Evolutionary conservation across 192 early-diverging fungal species (phyloP), one percentile per base, ranked within the genome.

Genomic region (Backusella morwellensis): DNA sequence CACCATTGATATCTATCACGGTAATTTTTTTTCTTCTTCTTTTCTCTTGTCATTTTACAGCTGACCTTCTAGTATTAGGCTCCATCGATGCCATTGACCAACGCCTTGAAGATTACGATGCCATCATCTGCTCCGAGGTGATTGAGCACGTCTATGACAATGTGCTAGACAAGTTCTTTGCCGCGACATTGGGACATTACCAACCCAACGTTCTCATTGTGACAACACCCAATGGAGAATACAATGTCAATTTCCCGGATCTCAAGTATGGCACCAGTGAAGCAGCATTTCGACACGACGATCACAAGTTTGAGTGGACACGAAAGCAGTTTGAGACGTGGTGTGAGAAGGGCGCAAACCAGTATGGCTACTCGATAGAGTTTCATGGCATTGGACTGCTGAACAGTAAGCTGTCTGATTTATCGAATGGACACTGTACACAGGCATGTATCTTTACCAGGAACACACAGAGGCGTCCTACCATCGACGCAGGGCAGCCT

Each of bases 291-390:
- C 87, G 97, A 38, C 89, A 97, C 78, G 87, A 86, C 42, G 97
- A 98, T 82, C 97, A 98, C 83, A 91, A 91, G 68, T 98, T 97
- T 82, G 97, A 98, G 85, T 98, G 97, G 97, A 96, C 96, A n/a
- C 87, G 95, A 11, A 77, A 76, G 23, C 90, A 97, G 78, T 98
- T 98, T 81, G 72, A 92, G 73, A 40, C 75, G 0, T 98, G 96
- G 96, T 87, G 90, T 15, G 56, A 70, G 1, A 11, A 35, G 1
- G 86, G 85, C 1, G 93, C 93, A 0, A 14, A 52, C 4, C 38
- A 85, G 36, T 95, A 91, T 71, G 89, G 88, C 2, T 97, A 97
- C 79, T 42, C 50, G 17, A 88, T 91, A 26, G 78, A 82, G 14
- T 93, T 90, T 75, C 78, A 84, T 40, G 94, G 94, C 0, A 89